Evolutionary conservation across 257 asterid species (phyloP).

Genomic region (Lithospermum erythrorhizon): DNA sequence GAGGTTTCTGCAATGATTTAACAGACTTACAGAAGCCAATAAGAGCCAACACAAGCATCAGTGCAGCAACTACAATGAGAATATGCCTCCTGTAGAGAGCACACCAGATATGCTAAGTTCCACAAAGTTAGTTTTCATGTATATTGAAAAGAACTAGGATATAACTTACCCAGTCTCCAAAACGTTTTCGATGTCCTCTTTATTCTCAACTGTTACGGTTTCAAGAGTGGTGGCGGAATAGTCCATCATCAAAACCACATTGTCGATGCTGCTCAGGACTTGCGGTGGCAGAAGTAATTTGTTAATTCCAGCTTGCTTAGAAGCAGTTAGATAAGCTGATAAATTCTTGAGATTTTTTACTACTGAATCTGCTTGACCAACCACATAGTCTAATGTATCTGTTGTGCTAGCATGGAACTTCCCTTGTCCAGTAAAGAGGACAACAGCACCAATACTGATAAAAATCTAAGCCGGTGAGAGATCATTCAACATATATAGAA

Average conservation of each 20-base stretch:
- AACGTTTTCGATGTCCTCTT: constrained; percentile 33
- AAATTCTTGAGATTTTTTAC: constrained; percentile 48
- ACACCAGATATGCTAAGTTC: constrained; percentile 4
- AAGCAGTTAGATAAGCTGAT: constrained; percentile 52
- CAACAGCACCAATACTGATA: constrained; percentile 58
- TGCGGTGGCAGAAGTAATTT: constrained; percentile 46
- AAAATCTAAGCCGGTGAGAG: no score
- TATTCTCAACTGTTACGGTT: constrained; percentile 45
- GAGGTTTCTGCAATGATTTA: not conserved
- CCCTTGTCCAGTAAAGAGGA: constrained; percentile 85
- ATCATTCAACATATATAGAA: no score
- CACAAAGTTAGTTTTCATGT: not conserved
- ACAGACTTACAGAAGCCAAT: constrained; percentile 75
- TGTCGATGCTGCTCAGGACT: constrained; percentile 58
- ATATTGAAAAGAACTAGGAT: not conserved
- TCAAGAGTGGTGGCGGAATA: constrained; percentile 67
- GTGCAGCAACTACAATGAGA: constrained; percentile 67
- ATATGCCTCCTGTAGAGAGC: constrained; percentile 37
- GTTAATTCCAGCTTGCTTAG: constrained; percentile 45
- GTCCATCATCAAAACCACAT: constrained; percentile 41
- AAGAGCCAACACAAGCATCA: constrained; percentile 70
- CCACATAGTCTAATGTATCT: constrained; percentile 46
- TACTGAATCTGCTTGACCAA: constrained; percentile 59
- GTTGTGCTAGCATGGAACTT: constrained; percentile 53
- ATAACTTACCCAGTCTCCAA: constrained; percentile 60